Percentiles rank a stretch among this genome's conserved stretches.
Conservation (phyloP, 2,329 filamentous ascomycete species). For the Seiridium cupressi region DNA sequence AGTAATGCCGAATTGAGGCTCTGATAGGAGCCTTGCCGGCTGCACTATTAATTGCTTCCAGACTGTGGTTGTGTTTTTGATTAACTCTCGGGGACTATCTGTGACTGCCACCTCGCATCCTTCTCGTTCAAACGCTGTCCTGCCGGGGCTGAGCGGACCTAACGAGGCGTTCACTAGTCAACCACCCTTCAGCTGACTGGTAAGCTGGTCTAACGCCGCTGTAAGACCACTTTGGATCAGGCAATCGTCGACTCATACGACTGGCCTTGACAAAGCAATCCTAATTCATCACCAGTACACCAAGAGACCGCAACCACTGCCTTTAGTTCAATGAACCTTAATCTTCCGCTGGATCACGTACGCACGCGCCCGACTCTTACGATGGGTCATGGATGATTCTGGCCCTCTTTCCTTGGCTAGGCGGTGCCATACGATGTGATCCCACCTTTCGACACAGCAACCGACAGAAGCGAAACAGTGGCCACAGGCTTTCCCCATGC, state of each 20-base stretch:
- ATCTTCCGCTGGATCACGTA: neutral
- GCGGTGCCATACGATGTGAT: neutral
- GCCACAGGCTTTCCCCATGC: neutral
- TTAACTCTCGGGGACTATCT: too few relatives aligned
- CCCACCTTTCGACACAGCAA: neutral
- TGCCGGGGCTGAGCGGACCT: neutral
- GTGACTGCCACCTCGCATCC: too few relatives aligned
- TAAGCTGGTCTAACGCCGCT: neutral
- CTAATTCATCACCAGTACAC: too few relatives aligned
- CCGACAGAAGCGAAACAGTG: neutral
- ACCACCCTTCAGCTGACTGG: neutral
- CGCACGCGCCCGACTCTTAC: neutral
- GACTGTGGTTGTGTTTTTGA: too few relatives aligned
- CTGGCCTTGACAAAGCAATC: too few relatives aligned
- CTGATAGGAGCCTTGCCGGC: too few relatives aligned
- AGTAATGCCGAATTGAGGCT: too few relatives aligned
- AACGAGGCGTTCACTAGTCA: neutral
- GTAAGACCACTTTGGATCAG: neutral
- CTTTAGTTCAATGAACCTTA: neutral
- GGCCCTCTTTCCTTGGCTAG: too few relatives aligned
- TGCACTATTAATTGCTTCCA: too few relatives aligned
- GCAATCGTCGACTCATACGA: neutral
- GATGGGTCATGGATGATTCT: neutral
- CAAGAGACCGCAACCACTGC: neutral
- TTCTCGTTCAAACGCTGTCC: too few relatives aligned